Percentiles rank a stretch among this genome's conserved stretches.
phyloP scores from a whole-genome alignment of 345 rosid genomes.

The Microcos paniculata region DNA sequence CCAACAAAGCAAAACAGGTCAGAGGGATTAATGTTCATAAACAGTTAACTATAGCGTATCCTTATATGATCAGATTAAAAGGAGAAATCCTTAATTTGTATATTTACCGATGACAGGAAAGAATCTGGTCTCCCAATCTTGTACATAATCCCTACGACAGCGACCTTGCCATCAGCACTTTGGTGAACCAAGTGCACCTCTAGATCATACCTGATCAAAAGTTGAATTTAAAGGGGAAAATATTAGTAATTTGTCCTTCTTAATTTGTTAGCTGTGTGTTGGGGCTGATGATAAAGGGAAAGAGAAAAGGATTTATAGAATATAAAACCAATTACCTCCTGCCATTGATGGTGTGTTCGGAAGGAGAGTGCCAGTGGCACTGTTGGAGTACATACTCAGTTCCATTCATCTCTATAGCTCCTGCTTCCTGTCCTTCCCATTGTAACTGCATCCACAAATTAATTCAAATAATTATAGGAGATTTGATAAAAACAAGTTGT shows the following conservation, averaged over 20 bases:
- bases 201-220: conserved; percentile 49
- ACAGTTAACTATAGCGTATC: too few species aligned
- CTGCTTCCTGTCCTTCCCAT: conserved; percentile 54
- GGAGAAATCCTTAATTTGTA: not conserved
- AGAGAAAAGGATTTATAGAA: too few species aligned
- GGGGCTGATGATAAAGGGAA: not conserved
- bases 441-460: conserved; percentile 39
- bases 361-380: conserved; percentile 64
- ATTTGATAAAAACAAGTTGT: not conserved
- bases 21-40: not conserved
- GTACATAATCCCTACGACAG: conserved; percentile 75
- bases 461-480: not conserved
- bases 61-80: conserved; percentile 5
- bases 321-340: conserved; percentile 38
- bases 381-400: conserved; percentile 39
- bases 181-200: conserved; percentile 85
- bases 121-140: conserved; percentile 64
- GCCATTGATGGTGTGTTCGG: conserved; percentile 57
- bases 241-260: not conserved
- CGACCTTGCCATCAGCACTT: conserved; percentile 48
- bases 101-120: conserved; percentile 54
- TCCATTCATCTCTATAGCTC: conserved; percentile 39
- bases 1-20: not conserved
- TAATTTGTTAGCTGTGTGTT: too few species aligned
- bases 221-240: not conserved